Conservation (phyloP, 208 protist genomes). For the Wallacemonas collosoma region DNA sequence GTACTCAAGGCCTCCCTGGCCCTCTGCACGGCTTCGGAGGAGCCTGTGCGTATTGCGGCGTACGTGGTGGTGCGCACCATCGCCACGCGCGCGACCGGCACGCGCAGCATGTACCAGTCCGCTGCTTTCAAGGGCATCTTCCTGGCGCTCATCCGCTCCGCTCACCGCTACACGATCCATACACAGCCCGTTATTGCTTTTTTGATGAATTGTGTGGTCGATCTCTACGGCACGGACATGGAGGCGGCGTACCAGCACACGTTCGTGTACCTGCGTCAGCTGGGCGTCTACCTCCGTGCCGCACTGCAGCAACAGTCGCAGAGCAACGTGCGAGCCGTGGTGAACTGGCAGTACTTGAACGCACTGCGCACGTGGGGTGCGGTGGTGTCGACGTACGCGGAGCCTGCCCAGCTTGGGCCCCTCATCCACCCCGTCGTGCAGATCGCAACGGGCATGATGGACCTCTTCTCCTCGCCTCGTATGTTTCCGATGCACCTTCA, state of each 20-base stretch:
- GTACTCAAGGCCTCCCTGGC: conserved; percentile 72
- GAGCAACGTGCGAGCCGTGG: conserved; percentile 92
- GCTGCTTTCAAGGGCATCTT: conserved; percentile 93
- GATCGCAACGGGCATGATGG: conserved; percentile 83
- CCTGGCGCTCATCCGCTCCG: conserved; percentile 87
- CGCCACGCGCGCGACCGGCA: conserved; percentile 85
- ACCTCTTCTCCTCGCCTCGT: conserved; percentile 91
- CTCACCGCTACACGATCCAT: conserved; percentile 81
- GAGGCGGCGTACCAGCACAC: conserved; percentile 94
- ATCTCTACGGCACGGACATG: conserved; percentile 95
- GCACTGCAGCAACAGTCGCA: conserved; percentile 91
- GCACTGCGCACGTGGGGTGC: conserved; percentile 93
- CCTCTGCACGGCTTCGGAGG: conserved; percentile 76
- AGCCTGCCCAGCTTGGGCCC: conserved; percentile 82
- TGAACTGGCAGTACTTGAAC: conserved; percentile 98
- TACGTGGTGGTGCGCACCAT: conserved; percentile 89
- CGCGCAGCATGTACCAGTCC: conserved; percentile 91
- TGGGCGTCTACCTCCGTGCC: conserved; percentile 96
- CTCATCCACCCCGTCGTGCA: conserved; percentile 95
- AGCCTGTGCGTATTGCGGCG: conserved; percentile 80
- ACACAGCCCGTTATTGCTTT: conserved; percentile 86
- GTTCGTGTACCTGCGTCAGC: conserved; percentile 98
- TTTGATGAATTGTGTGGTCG: conserved; percentile 94
- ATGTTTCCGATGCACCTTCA: conserved; percentile 96
- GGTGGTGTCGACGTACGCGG: conserved; percentile 86